These are phyloP conservation scores for Trichophyton simii DNA, from an alignment of 2,329 filamentous ascomycete genomes.

Conservation along the genomic window DNA sequence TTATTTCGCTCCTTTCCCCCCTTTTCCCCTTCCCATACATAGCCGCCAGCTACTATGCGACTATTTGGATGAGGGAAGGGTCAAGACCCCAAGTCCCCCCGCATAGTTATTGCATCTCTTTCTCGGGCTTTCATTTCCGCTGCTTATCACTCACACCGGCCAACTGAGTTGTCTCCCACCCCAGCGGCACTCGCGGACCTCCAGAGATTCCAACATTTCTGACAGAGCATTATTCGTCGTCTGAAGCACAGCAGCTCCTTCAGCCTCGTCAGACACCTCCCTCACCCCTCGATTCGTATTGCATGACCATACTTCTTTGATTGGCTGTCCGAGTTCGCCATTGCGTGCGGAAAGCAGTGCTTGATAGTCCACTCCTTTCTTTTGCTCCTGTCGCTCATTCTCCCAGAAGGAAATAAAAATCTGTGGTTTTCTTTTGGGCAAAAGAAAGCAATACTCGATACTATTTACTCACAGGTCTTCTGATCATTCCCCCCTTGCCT, in stretches of 20 bases:
- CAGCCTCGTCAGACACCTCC: conserved; percentile 4
- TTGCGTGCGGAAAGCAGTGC: not conserved
- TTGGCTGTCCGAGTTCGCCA: not conserved
- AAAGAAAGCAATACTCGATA: not conserved
- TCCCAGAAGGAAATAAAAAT: not conserved
- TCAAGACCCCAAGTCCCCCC: not conserved
- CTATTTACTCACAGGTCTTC: not conserved
- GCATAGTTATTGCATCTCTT: not conserved
- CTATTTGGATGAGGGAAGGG: not conserved
- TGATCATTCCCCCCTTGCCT: not conserved
- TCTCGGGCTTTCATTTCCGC: not conserved
- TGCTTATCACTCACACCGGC: not conserved
- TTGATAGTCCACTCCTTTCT: conserved; percentile 2
- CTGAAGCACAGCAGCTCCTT: not conserved
- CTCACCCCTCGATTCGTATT: not conserved
- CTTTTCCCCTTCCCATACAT: not conserved
- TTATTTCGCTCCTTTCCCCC: not conserved
- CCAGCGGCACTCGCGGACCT: not conserved
- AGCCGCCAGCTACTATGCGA: not conserved
- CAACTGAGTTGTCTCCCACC: not conserved
- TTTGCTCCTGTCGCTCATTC: conserved; percentile 3
- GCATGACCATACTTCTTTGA: not conserved
- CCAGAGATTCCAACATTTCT: not conserved
- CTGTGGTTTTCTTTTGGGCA: not conserved
- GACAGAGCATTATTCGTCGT: not conserved